A percentile compares a stretch with the other conserved stretches of the same genome.
These are phyloP conservation scores for Moesziomyces sp. DNA, from an alignment of 1,284 basidiomycete genomes.

Conservation along the genomic window DNA sequence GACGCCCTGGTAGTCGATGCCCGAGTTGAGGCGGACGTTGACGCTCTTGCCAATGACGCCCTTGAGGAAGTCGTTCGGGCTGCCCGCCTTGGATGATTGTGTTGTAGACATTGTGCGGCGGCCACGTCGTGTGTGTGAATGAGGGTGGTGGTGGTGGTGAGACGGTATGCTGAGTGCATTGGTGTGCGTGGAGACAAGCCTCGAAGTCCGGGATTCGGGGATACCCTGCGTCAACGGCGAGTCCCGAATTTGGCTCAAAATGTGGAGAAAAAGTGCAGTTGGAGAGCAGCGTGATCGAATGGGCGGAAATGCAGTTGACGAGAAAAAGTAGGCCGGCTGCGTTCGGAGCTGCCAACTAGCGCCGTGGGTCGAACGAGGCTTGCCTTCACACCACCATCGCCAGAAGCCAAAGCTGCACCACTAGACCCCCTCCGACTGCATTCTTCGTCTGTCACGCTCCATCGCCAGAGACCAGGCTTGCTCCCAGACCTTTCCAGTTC, in stretches of 20 bases:
- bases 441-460: background rate
- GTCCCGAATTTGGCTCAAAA: no score
- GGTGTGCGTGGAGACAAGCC: no score
- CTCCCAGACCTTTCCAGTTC: background rate
- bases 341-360: background rate
- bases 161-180: no score
- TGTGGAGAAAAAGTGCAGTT: no score
- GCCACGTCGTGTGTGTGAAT: no score
- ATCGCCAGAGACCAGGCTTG: background rate
- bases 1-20: conserved; percentile 92
- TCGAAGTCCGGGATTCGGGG: no score
- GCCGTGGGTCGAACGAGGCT: no score
- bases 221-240: no score
- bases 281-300: background rate
- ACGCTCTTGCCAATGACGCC: conserved; percentile 91
- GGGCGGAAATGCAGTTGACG: background rate
- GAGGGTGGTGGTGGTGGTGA: background rate
- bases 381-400: background rate
- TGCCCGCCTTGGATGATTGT: conserved; percentile 46
- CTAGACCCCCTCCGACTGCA: background rate
- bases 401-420: background rate
- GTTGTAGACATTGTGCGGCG: conserved; percentile 25
- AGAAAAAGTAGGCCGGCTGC: background rate
- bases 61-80: conserved; percentile 65
- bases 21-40: conserved; percentile 91